phyloP scores from a whole-genome alignment of 805 yeast species.

The Candida chilensis region DNA sequence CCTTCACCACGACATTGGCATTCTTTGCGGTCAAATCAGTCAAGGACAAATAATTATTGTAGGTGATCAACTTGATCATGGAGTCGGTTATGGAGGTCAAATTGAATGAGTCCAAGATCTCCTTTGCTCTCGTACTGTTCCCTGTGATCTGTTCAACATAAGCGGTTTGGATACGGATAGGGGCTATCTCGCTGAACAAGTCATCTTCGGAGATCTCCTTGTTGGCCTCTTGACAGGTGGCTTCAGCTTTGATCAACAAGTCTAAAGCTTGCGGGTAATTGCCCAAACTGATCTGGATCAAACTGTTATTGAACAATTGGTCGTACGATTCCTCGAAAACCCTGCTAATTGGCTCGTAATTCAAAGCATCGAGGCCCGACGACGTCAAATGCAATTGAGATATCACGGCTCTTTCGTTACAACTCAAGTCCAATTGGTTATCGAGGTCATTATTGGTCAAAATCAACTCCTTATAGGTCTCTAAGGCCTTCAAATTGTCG shows the following conservation, averaged over 20 bases:
- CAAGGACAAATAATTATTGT: conserved; percentile 21
- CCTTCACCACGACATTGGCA: neutral
- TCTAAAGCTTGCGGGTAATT: conserved; percentile 28
- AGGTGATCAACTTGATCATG: conserved; percentile 19
- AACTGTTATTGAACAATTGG: conserved; percentile 48
- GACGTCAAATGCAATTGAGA: no score
- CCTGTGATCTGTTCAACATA: conserved; percentile 35
- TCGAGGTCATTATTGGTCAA: conserved; percentile 21
- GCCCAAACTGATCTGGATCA: conserved; percentile 33
- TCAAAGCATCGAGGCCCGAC: no score
- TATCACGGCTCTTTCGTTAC: conserved; percentile 62
- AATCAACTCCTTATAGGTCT: conserved; percentile 33
- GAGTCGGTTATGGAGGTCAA: conserved; percentile 15
- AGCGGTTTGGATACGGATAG: conserved; percentile 54
- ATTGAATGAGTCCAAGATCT: conserved; percentile 11
- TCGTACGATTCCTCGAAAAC: conserved; percentile 40
- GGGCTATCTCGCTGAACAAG: conserved; percentile 40
- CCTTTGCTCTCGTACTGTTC: no score
- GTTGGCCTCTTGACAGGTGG: conserved; percentile 24
- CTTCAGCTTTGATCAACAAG: conserved; percentile 35
- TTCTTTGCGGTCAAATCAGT: neutral
- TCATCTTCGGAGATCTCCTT: conserved; percentile 37
- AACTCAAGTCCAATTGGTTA: conserved; percentile 41
- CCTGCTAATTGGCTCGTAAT: conserved; percentile 6
- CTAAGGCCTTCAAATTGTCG: conserved; percentile 26